Conservation (phyloP, 2,329 filamentous ascomycete species). For the Dissoconium aciculare region DNA sequence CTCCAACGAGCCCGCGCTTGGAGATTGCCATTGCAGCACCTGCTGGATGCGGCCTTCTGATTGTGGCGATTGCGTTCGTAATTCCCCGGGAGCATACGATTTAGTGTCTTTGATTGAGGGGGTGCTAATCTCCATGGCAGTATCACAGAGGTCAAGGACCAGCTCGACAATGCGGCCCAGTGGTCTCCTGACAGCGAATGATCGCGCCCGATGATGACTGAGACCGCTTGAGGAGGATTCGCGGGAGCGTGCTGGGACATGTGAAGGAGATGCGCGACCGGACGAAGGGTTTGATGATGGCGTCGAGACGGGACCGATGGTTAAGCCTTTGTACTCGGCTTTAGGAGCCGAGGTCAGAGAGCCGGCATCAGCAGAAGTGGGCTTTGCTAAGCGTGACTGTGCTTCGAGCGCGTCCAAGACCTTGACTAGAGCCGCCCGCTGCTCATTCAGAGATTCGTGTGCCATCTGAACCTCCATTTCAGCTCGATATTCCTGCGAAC, state of each 20-base stretch:
- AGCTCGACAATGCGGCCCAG: constrained; percentile 89
- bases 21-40: constrained; percentile 91
- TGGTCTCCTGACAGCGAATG: constrained; percentile 81
- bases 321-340: constrained; percentile 75
- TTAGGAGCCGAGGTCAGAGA: constrained; percentile 19
- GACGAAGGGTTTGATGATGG: constrained; percentile 55
- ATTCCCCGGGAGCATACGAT: constrained; percentile 52
- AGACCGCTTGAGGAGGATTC: constrained; percentile 52
- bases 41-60: constrained; percentile 91
- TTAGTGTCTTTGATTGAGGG: constrained; percentile 79
- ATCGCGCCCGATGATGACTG: constrained; percentile 66
- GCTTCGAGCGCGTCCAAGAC: constrained; percentile 85
- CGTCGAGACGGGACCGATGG: constrained; percentile 58
- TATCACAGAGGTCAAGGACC: constrained; percentile 88
- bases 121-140: constrained; percentile 83
- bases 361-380: constrained; percentile 37
- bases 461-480: constrained; percentile 97
- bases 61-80: constrained; percentile 86
- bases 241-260: constrained; percentile 49
- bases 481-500: constrained; percentile 84
- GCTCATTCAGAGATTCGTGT: constrained; percentile 81
- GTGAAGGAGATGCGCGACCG: constrained; percentile 54
- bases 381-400: constrained; percentile 47
- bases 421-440: constrained; percentile 86
- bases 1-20: constrained; percentile 76